Evolutionary conservation across 2,329 filamentous ascomycete species (phyloP).

Genomic region (Pezicula carpinea): DNA sequence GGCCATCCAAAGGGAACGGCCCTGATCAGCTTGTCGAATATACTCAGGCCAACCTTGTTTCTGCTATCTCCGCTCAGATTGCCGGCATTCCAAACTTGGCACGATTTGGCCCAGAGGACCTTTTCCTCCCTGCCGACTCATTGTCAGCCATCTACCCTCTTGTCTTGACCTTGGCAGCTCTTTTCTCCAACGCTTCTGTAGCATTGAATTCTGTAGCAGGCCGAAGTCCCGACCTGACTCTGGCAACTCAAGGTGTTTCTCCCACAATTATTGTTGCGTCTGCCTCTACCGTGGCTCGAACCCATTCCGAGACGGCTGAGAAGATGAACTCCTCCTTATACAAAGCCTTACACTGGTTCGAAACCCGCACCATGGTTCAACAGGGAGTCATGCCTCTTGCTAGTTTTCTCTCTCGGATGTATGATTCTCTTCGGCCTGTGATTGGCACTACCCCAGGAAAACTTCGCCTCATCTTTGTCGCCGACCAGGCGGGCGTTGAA

Average conservation of each 20-base stretch:
- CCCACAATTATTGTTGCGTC: conserved; percentile 81
- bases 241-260: conserved; percentile 69
- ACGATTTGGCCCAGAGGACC: conserved; percentile 67
- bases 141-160: conserved; percentile 77
- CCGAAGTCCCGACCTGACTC: conserved; percentile 61
- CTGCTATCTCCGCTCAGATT: conserved; percentile 76
- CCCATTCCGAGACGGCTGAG: conserved; percentile 57
- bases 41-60: conserved; percentile 76
- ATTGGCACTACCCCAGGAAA: conserved; percentile 63
- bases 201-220: conserved; percentile 86
- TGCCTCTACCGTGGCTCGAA: conserved; percentile 64
- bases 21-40: conserved; percentile 74
- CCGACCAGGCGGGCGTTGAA: conserved; percentile 63
- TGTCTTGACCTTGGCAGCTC: conserved; percentile 71
- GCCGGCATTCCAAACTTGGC: conserved; percentile 71
- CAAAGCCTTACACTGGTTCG: conserved; percentile 65
- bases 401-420: conserved; percentile 56
- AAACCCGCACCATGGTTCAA: conserved; percentile 63
- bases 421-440: conserved; percentile 52
- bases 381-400: conserved; percentile 70
- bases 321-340: conserved; percentile 60
- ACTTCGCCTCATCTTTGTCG: conserved; percentile 75
- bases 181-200: conserved; percentile 80
- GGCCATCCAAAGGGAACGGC: conserved; percentile 48
- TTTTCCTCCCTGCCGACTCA: conserved; percentile 80